Evolutionary conservation across 805 yeast genomes (phyloP), one percentile per base, ranked within the genome.

Genomic region (Ogataea nakhonphanomensis): DNA sequence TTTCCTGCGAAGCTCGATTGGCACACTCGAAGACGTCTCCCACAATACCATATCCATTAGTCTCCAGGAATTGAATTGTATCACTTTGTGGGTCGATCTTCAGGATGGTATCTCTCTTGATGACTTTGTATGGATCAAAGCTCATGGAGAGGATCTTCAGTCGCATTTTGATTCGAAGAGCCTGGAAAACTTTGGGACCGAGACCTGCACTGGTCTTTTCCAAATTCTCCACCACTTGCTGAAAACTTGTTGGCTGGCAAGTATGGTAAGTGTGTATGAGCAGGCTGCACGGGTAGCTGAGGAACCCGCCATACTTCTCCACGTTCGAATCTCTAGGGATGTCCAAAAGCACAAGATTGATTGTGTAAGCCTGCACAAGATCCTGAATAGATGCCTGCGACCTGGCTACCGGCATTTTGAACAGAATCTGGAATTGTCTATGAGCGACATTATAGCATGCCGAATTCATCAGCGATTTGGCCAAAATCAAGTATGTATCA

Each of bases 401-500:
- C 7, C 21, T 10, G 6, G 35, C 25, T 4, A 45, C 25, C 2
- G 54, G 52, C 9, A 54, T 25, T 11, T 39, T 40, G 38, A 56
- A 48, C 21, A 55, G 38, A 3, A 49, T 43, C 29, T 45, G 54
- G 27, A 49, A 51, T 5, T 48, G 14, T 3, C 39, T 29, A 36
- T 52, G 46, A 1, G 62, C 53, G n/a, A 44, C 44, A 11, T n/a
- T 10, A 30, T 48, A 53, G 3, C 37, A n/a, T 6, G 37, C 31
- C 11, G 36, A 15, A 30, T 50, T 43, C 22, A 51, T 45, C n/a
- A 55, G 37, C 1, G 61, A 42, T 17, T 40, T 45, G 11, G 49
- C 46, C 6, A 56, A 7, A 2, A 38, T 25, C 22, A 44, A 48
- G 35, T 51, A 56, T 30, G 55, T 53, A 1, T 25, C 17, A 5